These are phyloP conservation scores for Cyberlindnera mississippiensis DNA, from an alignment of 805 yeast species.

Conservation along the genomic window DNA sequence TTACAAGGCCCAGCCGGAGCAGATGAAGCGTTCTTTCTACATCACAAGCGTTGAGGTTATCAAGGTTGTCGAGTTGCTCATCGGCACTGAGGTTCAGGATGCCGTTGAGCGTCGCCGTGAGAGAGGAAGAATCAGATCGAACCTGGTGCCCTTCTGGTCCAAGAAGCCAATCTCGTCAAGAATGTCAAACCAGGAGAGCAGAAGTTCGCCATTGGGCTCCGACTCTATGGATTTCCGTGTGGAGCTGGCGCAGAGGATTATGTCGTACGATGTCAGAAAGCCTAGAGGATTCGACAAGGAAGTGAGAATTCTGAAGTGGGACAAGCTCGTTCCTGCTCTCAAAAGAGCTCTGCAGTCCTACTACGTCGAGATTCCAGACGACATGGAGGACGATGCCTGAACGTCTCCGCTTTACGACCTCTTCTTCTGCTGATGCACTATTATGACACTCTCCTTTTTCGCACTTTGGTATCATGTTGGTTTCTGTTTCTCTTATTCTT, in stretches of 20 bases:
- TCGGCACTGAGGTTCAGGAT: constrained; percentile 45
- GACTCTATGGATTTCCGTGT: constrained; percentile 35
- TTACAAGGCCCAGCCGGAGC: constrained; percentile 24
- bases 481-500: neutral
- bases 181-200: constrained; percentile 15
- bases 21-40: constrained; percentile 31
- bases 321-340: constrained; percentile 53
- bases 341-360: constrained; percentile 63
- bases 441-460: neutral
- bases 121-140: constrained; percentile 62
- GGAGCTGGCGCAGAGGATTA: constrained; percentile 60
- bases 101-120: constrained; percentile 54
- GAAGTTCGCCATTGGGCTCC: constrained; percentile 23
- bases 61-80: constrained; percentile 57
- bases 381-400: constrained; percentile 3
- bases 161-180: constrained; percentile 51
- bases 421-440: neutral
- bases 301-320: constrained; percentile 60
- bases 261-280: constrained; percentile 57
- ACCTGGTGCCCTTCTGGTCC: constrained; percentile 65
- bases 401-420: neutral
- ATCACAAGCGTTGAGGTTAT: constrained; percentile 67
- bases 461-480: neutral
- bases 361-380: constrained; percentile 51
- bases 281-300: constrained; percentile 70